Percentiles rank a stretch among this genome's conserved stretches.
Evolutionary conservation across 2,329 filamentous ascomycete species (phyloP).

Genomic region (Eutypella sp.): DNA sequence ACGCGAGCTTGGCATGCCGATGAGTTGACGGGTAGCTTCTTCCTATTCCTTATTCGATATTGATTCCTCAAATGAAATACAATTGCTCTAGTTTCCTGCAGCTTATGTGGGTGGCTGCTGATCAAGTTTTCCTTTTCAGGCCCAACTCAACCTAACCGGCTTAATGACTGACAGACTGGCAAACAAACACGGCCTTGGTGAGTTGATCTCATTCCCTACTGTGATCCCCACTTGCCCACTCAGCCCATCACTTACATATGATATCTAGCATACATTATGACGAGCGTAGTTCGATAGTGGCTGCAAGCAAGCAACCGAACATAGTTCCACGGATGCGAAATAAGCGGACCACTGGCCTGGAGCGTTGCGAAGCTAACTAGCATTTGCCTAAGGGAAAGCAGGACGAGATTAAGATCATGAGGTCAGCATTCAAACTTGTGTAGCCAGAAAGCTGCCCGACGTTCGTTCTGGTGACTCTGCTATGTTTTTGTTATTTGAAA

Average conservation of each 20-base stretch:
- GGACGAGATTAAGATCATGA: background rate
- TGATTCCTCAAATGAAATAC: background rate
- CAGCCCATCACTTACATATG: no score
- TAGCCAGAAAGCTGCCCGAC: background rate
- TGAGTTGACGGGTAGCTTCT: no score
- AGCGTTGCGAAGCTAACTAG: background rate
- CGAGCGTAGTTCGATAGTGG: no score
- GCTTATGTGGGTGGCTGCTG: background rate
- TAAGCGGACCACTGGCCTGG: no score
- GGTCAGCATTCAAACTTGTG: background rate
- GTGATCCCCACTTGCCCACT: background rate
- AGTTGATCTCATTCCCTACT: background rate
- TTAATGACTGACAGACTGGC: no score
- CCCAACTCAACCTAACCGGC: background rate
- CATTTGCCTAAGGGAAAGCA: background rate
- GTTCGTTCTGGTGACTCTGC: no score
- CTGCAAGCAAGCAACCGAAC: no score
- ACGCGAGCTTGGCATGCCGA: background rate
- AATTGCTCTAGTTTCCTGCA: background rate
- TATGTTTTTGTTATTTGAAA: no score
- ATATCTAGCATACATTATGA: no score
- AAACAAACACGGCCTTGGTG: background rate
- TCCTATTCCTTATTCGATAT: no score
- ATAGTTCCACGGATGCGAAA: no score
- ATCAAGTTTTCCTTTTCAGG: background rate